These are phyloP conservation scores for Ramalina peruviana DNA, from an alignment of 495 filamentous ascomycete species.

Conservation along the genomic window DNA sequence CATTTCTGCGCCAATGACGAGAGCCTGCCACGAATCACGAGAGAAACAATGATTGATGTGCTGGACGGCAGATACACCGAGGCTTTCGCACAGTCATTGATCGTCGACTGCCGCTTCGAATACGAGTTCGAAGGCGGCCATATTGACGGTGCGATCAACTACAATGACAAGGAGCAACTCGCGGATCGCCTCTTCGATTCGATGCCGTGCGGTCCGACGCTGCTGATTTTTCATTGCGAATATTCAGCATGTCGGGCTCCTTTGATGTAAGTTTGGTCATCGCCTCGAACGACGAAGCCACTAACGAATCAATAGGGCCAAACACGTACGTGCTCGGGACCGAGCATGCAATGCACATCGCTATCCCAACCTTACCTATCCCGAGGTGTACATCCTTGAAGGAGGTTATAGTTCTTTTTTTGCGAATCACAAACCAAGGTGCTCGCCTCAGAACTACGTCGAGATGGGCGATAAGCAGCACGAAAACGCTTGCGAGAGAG, in stretches of 20 bases:
- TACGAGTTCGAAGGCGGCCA: slow-evolving; percentile 98
- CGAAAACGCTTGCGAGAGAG: slow-evolving; percentile 79
- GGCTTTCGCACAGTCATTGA: slow-evolving; percentile 57
- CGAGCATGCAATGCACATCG: slow-evolving; percentile 63
- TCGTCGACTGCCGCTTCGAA: slow-evolving; percentile 96
- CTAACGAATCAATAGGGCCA: slow-evolving; percentile 36
- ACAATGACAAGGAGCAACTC: slow-evolving; percentile 84
- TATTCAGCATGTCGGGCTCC: slow-evolving; percentile 97
- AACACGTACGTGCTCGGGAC: slow-evolving; percentile 76
- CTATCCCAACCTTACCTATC: slow-evolving; percentile 82
- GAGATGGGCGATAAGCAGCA: slow-evolving; percentile 89
- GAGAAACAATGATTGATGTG: slow-evolving; percentile 65
- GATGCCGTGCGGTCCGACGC: slow-evolving; percentile 45
- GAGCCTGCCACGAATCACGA: slow-evolving; percentile 74
- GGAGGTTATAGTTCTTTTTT: slow-evolving; percentile 95
- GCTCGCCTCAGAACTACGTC: slow-evolving; percentile 87
- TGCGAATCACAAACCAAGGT: slow-evolving; percentile 55
- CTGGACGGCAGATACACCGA: slow-evolving; percentile 71
- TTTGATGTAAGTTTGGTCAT: slow-evolving; percentile 47
- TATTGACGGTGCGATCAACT: slow-evolving; percentile 83
- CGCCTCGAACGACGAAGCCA: background rate
- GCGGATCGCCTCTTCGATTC: slow-evolving; percentile 59
- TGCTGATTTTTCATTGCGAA: slow-evolving; percentile 93
- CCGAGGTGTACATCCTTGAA: slow-evolving; percentile 92
- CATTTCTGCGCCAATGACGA: slow-evolving; percentile 73